Conservation (phyloP, 2,329 filamentous ascomycete species). For the Conoideocrella luteorostrata region DNA sequence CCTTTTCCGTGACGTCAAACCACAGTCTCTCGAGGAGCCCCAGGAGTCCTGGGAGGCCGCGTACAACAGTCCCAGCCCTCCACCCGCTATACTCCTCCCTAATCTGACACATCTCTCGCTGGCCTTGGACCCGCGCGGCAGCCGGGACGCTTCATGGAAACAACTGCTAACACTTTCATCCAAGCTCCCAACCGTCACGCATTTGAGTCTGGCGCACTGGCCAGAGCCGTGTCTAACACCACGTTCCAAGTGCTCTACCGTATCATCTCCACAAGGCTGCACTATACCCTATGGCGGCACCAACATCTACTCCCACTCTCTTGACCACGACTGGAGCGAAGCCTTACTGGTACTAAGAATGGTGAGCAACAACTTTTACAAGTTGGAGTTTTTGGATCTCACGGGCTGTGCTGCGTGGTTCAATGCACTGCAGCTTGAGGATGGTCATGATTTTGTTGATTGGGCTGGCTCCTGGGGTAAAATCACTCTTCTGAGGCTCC, state of each 20-base stretch:
- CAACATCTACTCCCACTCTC: conserved; percentile 49
- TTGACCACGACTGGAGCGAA: conserved; percentile 55
- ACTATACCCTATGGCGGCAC: conserved; percentile 48
- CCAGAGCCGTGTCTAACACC: conserved; percentile 53
- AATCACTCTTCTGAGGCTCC: conserved; percentile 38
- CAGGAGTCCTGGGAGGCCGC: conserved; percentile 50
- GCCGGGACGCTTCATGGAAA: conserved; percentile 45
- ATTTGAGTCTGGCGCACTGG: conserved; percentile 57
- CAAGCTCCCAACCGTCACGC: conserved; percentile 49
- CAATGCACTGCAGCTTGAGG: conserved; percentile 36
- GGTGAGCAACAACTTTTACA: conserved; percentile 48
- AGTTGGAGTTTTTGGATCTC: conserved; percentile 55
- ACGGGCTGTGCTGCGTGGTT: conserved; percentile 54
- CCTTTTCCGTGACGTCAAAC: conserved; percentile 34
- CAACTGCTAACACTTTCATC: conserved; percentile 49
- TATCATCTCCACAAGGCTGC: conserved; percentile 37
- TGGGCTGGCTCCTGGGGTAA: conserved; percentile 51
- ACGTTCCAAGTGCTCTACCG: conserved; percentile 41
- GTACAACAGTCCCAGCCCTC: conserved; percentile 24
- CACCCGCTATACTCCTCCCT: conserved; percentile 41
- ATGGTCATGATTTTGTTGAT: conserved; percentile 43
- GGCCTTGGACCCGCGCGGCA: conserved; percentile 34
- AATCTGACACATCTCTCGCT: conserved; percentile 57
- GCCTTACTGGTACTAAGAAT: conserved; percentile 48
- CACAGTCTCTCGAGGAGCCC: conserved; percentile 19